These are phyloP conservation scores for Beauveria pseudobassiana DNA, from an alignment of 2,329 filamentous ascomycete species.

Conservation along the genomic window DNA sequence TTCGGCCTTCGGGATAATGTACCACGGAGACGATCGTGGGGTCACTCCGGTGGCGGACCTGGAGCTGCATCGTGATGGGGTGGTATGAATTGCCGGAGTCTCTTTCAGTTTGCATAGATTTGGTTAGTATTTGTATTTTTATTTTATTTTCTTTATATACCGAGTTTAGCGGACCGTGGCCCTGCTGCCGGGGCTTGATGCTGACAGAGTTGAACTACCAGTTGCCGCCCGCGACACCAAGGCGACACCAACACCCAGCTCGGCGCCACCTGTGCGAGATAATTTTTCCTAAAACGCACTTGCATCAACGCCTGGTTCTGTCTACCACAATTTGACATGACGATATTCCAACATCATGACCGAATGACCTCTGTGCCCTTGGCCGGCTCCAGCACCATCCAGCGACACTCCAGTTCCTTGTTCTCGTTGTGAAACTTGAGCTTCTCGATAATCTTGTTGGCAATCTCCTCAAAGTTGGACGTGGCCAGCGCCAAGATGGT, in stretches of 20 bases:
- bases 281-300: not conserved
- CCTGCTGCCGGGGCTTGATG: not conserved
- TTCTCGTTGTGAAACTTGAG: conserved; percentile 54
- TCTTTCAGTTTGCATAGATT: not conserved
- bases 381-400: conserved; percentile 83
- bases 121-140: not conserved
- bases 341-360: conserved; percentile 15
- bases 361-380: conserved; percentile 53
- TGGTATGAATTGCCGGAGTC: not conserved
- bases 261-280: no score
- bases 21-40: not conserved
- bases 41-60: conserved; percentile 1
- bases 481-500: conserved; percentile 93
- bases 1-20: conserved; percentile 12
- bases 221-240: not conserved
- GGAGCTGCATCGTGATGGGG: not conserved
- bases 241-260: not conserved
- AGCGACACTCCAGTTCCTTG: conserved; percentile 69
- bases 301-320: not conserved
- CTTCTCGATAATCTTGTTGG: conserved; percentile 64
- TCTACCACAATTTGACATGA: not conserved
- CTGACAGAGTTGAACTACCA: conserved; percentile 3
- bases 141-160: not conserved
- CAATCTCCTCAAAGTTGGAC: conserved; percentile 81
- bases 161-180: not conserved